These are phyloP conservation scores for Eutypella sp. DNA, from an alignment of 2,329 filamentous ascomycete species.

Conservation along the genomic window DNA sequence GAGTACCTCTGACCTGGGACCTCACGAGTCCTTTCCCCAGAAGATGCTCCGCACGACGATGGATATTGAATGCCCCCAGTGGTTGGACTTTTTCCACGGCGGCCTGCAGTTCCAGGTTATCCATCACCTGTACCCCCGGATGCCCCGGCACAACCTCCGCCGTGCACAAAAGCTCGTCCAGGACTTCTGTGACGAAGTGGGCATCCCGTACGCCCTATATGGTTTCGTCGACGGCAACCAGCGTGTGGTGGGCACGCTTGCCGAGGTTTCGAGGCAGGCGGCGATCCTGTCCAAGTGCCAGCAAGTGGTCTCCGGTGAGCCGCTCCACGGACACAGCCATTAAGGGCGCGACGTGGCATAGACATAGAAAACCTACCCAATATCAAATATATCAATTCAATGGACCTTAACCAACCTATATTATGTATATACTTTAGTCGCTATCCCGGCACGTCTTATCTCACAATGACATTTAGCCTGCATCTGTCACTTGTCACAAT, in stretches of 20 bases:
- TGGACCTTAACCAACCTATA: too few species aligned
- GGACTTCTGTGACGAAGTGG: slow-evolving; percentile 76
- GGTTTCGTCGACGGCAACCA: slow-evolving; percentile 82
- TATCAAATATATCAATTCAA: slow-evolving; percentile 2
- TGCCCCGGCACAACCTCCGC: slow-evolving; percentile 81
- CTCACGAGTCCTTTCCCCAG: slow-evolving; percentile 81
- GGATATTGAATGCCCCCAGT: slow-evolving; percentile 83
- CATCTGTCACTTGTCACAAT: too few species aligned
- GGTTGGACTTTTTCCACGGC: slow-evolving; percentile 86
- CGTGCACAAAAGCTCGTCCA: slow-evolving; percentile 68
- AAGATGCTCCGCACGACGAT: slow-evolving; percentile 90
- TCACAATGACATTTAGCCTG: too few species aligned
- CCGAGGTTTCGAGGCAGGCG: slow-evolving; percentile 75
- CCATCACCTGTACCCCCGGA: slow-evolving; percentile 78
- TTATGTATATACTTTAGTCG: too few species aligned
- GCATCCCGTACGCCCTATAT: slow-evolving; percentile 79
- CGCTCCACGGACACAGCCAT: slow-evolving; percentile 25
- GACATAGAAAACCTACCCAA: neutral
- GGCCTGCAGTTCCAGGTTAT: slow-evolving; percentile 87
- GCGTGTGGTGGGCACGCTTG: slow-evolving; percentile 70
- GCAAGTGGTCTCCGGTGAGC: slow-evolving; percentile 36
- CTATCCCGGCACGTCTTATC: too few species aligned
- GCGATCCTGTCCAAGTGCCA: slow-evolving; percentile 73
- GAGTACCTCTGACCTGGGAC: slow-evolving; percentile 82
- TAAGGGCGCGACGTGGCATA: slow-evolving; percentile 9